A percentile compares a stretch with the other conserved stretches of the same genome.
Evolutionary conservation across 2,329 filamentous ascomycete genomes (phyloP).

Genomic region (Orbilia blumenaviensis): DNA sequence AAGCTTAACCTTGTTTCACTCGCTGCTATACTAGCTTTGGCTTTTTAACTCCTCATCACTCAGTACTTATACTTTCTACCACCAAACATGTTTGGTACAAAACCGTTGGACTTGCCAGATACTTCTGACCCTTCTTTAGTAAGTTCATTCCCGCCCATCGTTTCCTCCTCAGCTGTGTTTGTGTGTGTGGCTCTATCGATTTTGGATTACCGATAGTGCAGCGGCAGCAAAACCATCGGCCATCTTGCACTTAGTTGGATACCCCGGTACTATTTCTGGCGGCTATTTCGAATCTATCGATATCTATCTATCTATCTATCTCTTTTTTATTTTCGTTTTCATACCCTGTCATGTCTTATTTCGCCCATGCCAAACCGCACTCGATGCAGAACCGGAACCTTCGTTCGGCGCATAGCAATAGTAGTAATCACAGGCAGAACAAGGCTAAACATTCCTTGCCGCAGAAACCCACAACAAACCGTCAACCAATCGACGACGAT

Average conservation of each 20-base stretch:
- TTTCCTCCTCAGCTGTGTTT: background rate
- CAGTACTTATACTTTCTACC: too few species aligned
- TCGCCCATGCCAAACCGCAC: background rate
- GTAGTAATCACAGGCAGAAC: slow-evolving; percentile 5
- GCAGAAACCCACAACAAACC: slow-evolving; percentile 8
- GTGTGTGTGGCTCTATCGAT: background rate
- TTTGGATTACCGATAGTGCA: slow-evolving; percentile 1
- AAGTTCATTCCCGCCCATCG: slow-evolving; percentile 10
- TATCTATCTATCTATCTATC: background rate
- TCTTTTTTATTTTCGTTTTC: background rate
- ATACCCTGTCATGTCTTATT: background rate
- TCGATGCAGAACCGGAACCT: slow-evolving; percentile 34
- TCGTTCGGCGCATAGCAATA: background rate
- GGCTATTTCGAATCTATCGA: too few species aligned
- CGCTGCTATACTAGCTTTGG: background rate
- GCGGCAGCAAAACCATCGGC: too few species aligned
- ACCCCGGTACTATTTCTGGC: background rate
- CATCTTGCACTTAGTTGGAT: too few species aligned
- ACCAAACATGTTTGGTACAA: slow-evolving; percentile 41
- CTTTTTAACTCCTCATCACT: background rate
- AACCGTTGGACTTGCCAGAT: slow-evolving; percentile 38
- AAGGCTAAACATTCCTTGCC: slow-evolving; percentile 32
- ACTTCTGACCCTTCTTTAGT: slow-evolving; percentile 31
- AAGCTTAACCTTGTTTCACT: slow-evolving; percentile 31
- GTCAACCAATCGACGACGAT: slow-evolving; percentile 14